phyloP scores from a whole-genome alignment of 2,329 filamentous ascomycete genomes.

The Diplocarpon rosae region DNA sequence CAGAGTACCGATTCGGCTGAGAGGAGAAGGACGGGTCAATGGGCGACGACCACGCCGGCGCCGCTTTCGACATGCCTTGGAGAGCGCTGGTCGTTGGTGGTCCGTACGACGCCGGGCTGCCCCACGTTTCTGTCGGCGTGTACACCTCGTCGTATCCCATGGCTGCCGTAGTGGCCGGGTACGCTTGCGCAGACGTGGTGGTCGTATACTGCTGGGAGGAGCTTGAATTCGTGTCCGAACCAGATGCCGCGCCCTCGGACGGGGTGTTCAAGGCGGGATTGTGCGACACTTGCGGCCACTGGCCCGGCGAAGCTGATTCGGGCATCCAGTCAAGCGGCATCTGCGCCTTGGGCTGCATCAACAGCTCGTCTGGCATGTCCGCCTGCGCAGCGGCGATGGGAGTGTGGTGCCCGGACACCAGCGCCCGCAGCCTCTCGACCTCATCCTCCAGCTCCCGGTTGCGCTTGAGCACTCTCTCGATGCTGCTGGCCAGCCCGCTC shows the following conservation, averaged over 20 bases:
- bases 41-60: no score
- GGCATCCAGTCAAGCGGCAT: slow-evolving; percentile 18
- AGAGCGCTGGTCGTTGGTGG: slow-evolving; percentile 10
- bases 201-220: no score
- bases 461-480: slow-evolving; percentile 29
- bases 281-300: slow-evolving; percentile 8
- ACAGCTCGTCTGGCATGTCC: slow-evolving; percentile 17
- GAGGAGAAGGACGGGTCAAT: slow-evolving; percentile 21
- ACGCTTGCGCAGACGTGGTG: slow-evolving; percentile 8
- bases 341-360: slow-evolving; percentile 20
- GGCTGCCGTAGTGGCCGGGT: slow-evolving; percentile 8
- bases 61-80: slow-evolving; percentile 17
- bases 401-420: slow-evolving; percentile 14
- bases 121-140: slow-evolving; percentile 19
- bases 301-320: slow-evolving; percentile 8
- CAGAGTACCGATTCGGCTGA: slow-evolving; percentile 21
- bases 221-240: slow-evolving; percentile 9
- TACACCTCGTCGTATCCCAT: slow-evolving; percentile 17
- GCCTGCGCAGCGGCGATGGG: background rate
- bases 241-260: slow-evolving; percentile 7
- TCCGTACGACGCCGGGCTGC: slow-evolving; percentile 13
- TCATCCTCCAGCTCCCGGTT: slow-evolving; percentile 25
- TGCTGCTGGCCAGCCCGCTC: slow-evolving; percentile 30
- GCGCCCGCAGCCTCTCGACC: slow-evolving; percentile 21
- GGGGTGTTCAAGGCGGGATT: slow-evolving; percentile 4